Conservation (phyloP, 257 asterid species). For the Solanum pennellii region DNA sequence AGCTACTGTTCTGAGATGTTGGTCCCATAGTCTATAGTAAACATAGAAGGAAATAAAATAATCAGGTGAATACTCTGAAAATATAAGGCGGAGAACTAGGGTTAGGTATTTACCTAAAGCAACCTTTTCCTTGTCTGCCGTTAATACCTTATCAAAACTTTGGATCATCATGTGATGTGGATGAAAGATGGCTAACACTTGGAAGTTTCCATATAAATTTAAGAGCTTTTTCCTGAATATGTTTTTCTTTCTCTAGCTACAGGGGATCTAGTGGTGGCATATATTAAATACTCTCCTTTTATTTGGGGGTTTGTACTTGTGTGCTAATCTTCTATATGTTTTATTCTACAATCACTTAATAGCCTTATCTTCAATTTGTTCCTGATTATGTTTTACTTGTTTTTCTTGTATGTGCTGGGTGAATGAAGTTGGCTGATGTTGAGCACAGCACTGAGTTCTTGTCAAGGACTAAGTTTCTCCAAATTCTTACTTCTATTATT, state of each 20-base stretch:
- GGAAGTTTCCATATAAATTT: background rate
- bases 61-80: background rate
- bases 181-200: background rate
- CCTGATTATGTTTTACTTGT: background rate
- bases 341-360: background rate
- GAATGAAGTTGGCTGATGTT: conserved; percentile 77
- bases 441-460: conserved; percentile 69
- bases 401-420: conserved; percentile 3
- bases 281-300: background rate
- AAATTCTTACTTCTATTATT: conserved; percentile 79
- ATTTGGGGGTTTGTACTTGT: background rate
- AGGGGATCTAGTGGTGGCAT: background rate
- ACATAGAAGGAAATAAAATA: background rate
- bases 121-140: background rate
- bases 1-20: background rate
- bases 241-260: background rate
- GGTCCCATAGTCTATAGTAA: background rate
- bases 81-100: background rate
- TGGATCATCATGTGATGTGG: background rate
- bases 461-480: conserved; percentile 63
- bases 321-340: background rate
- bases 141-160: background rate
- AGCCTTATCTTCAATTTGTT: background rate
- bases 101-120: background rate
- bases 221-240: background rate